These are phyloP conservation scores for Lentinula sp. DNA, from an alignment of 768 basidiomycete species.

Conservation along the genomic window DNA sequence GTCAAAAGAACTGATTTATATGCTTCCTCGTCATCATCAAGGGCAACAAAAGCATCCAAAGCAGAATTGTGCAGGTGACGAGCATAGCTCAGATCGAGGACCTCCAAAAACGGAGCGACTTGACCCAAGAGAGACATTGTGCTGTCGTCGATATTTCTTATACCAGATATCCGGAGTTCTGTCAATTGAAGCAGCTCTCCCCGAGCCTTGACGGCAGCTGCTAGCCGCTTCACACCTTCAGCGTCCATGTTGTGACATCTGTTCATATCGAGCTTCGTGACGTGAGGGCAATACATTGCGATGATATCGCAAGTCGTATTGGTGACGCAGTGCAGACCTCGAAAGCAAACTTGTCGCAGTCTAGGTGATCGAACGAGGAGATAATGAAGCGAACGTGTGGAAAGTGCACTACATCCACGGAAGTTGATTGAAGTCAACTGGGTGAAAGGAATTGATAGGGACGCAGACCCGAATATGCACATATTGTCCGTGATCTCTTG, in stretches of 20 bases:
- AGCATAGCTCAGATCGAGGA: conserved; percentile 75
- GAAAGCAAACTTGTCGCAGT: conserved; percentile 54
- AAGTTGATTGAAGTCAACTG: conserved; percentile 69
- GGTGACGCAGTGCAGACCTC: conserved; percentile 63
- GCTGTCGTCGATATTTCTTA: conserved; percentile 54
- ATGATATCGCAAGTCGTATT: conserved; percentile 72
- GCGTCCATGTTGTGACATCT: conserved; percentile 67
- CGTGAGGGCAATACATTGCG: conserved; percentile 45
- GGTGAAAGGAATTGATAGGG: conserved; percentile 39
- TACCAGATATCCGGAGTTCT: conserved; percentile 61
- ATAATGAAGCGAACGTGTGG: conserved; percentile 60
- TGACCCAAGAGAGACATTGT: conserved; percentile 62
- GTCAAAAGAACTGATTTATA: conserved; percentile 44
- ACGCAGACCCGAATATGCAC: conserved; percentile 28
- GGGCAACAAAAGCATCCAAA: conserved; percentile 65
- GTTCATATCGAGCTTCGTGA: conserved; percentile 62
- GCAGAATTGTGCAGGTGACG: conserved; percentile 70
- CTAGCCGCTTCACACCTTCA: conserved; percentile 49
- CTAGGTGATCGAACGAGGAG: conserved; percentile 62
- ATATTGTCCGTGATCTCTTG: conserved; percentile 48
- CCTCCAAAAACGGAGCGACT: conserved; percentile 66
- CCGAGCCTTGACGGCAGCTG: conserved; percentile 35
- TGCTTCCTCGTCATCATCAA: conserved; percentile 25
- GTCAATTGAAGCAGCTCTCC: conserved; percentile 48
- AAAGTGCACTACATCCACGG: conserved; percentile 64